phyloP scores from a whole-genome alignment of 2,329 filamentous ascomycete genomes.

The Drechslera avenae region DNA sequence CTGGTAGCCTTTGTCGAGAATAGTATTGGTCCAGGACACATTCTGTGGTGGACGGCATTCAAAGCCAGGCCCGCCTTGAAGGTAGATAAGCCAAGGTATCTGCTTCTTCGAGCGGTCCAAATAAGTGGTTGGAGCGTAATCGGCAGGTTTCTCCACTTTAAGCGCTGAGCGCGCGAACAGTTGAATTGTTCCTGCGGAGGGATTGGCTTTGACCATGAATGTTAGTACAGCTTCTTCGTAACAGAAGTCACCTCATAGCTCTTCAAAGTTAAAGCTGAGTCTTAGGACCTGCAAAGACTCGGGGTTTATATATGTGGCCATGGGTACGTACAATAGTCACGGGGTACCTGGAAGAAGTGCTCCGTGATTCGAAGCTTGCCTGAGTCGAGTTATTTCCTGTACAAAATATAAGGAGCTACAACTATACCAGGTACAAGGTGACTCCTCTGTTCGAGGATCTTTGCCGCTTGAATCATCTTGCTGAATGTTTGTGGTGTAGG shows the following conservation, averaged over 20 bases:
- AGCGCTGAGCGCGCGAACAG: constrained; percentile 79
- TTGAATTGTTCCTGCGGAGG: constrained; percentile 65
- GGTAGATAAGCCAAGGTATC: constrained; percentile 69
- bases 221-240: background rate
- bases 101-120: constrained; percentile 54
- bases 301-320: background rate
- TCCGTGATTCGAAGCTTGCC: constrained; percentile 79
- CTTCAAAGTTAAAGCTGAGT: background rate
- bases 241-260: background rate
- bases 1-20: constrained; percentile 82
- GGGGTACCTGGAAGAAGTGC: constrained; percentile 83
- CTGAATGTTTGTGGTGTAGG: constrained; percentile 8
- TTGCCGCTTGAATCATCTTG: constrained; percentile 51
- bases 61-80: constrained; percentile 86
- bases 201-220: constrained; percentile 50
- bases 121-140: constrained; percentile 56
- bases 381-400: constrained; percentile 41
- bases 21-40: constrained; percentile 69
- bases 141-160: constrained; percentile 68
- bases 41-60: constrained; percentile 77
- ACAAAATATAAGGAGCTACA: background rate
- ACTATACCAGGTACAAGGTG: constrained; percentile 52
- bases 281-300: too few species aligned
- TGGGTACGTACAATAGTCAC: constrained; percentile 64
- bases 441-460: constrained; percentile 54